These are phyloP conservation scores for Exophiala dermatitidis DNA, from an alignment of 2,329 filamentous ascomycete species.

Conservation along the genomic window DNA sequence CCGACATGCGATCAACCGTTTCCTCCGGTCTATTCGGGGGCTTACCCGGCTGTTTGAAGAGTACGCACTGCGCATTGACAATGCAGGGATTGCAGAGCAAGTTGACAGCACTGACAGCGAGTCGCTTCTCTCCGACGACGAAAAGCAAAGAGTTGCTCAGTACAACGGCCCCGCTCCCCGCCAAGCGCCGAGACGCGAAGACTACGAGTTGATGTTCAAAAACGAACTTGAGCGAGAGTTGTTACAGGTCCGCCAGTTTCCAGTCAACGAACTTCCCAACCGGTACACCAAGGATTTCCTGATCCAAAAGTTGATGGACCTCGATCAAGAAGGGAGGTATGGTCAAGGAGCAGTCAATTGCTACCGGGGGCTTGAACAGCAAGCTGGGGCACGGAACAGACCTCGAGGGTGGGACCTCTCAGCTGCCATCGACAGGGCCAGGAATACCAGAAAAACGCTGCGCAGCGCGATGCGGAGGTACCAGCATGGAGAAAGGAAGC, in stretches of 20 bases:
- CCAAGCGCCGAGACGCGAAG: constrained; percentile 2
- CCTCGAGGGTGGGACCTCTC: constrained; percentile 4
- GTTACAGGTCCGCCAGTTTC: constrained; percentile 1
- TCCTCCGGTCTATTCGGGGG: constrained; percentile 9
- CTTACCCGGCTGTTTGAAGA: constrained; percentile 9
- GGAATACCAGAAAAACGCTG: not conserved
- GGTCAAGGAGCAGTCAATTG: constrained; percentile 9
- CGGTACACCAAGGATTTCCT: constrained; percentile 2
- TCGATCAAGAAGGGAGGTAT: constrained; percentile 8
- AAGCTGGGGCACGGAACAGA: not conserved
- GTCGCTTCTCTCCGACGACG: constrained; percentile 3
- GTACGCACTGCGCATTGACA: not conserved
- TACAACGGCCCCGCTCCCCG: not conserved
- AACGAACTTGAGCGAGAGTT: constrained; percentile 16
- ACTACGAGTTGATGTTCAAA: constrained; percentile 16
- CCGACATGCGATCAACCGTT: constrained; percentile 6
- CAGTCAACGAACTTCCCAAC: not conserved
- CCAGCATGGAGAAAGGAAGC: not conserved
- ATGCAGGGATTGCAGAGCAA: not conserved
- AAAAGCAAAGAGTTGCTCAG: constrained; percentile 1
- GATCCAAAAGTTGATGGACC: constrained; percentile 6
- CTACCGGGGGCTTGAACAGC: constrained; percentile 3
- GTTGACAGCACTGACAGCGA: not conserved
- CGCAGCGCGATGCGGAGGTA: not conserved
- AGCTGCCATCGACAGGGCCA: not conserved